phyloP scores from a whole-genome alignment of 345 rosid genomes.

The Cardiospermum halicacabum region DNA sequence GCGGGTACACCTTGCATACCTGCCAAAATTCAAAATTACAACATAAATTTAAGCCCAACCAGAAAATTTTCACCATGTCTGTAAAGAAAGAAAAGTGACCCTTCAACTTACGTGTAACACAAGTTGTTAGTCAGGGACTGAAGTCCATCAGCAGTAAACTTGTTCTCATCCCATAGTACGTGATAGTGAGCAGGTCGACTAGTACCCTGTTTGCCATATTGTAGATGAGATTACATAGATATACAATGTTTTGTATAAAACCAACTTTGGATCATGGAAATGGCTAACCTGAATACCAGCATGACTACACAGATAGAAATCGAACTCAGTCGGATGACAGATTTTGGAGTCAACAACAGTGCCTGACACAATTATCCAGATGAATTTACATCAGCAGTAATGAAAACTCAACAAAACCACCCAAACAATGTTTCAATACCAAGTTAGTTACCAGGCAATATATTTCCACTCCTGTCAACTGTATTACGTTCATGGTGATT shows the following conservation, averaged over 20 bases:
- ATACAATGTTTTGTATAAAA: not conserved
- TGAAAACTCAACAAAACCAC: not conserved
- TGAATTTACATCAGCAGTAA: not conserved
- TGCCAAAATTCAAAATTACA: slow-evolving; percentile 20
- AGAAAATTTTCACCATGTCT: no score
- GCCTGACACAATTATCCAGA: slow-evolving; percentile 32
- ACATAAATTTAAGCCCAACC: no score
- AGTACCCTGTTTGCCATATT: slow-evolving; percentile 56
- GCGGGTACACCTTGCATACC: slow-evolving; percentile 95
- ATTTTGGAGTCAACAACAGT: slow-evolving; percentile 98
- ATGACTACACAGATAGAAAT: slow-evolving; percentile 95
- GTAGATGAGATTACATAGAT: not conserved
- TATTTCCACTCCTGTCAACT: slow-evolving; percentile 89
- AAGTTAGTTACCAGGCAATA: slow-evolving; percentile 63
- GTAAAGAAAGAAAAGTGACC: not conserved
- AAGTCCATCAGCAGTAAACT: slow-evolving; percentile 85
- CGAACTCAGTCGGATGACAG: slow-evolving; percentile 97
- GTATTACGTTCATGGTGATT: slow-evolving; percentile 64
- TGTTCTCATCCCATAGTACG: slow-evolving; percentile 98
- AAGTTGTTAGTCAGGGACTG: slow-evolving; percentile 91
- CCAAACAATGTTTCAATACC: not conserved
- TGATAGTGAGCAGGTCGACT: slow-evolving; percentile 98
- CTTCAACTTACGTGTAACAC: slow-evolving; percentile 75
- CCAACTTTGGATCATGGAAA: not conserved
- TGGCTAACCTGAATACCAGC: slow-evolving; percentile 85